Evolutionary conservation across 176 grass and related monocot genomes (phyloP).

Genomic region (Guadua angustifolia): DNA sequence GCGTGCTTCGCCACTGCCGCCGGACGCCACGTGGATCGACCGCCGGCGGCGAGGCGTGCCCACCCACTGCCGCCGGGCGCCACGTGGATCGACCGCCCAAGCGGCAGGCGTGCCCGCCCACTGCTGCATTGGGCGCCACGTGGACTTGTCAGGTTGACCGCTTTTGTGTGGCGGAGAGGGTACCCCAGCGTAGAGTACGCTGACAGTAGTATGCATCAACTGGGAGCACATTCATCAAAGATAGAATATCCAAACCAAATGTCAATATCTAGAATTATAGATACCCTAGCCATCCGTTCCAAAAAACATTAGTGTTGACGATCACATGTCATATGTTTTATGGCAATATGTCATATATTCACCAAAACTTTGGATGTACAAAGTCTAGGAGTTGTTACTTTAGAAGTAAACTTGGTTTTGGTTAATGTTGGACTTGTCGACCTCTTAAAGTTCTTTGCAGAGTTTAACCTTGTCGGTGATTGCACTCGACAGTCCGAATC

Average conservation of each 20-base stretch:
- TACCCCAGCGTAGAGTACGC: no score
- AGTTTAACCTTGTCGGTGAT: neutral
- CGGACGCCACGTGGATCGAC: no score
- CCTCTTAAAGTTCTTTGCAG: constrained; percentile 1
- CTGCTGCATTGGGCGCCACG: no score
- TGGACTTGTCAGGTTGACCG: no score
- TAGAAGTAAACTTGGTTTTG: neutral
- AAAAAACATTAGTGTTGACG: neutral
- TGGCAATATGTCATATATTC: neutral
- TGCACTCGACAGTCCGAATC: no score
- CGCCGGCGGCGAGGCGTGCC: no score
- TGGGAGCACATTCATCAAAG: neutral
- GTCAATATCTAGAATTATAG: constrained; percentile 8
- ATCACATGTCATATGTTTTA: neutral
- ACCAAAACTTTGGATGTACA: neutral
- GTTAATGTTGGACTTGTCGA: neutral
- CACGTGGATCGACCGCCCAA: no score
- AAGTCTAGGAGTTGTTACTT: neutral
- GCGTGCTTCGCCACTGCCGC: no score
- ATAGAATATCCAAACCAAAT: constrained; percentile 1
- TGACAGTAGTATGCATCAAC: no score
- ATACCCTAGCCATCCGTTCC: neutral
- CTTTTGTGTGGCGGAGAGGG: no score
- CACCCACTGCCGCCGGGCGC: no score
- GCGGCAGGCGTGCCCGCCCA: no score